Conservation (phyloP, 768 basidiomycete species). For the Phanerochaete carnosa region DNA sequence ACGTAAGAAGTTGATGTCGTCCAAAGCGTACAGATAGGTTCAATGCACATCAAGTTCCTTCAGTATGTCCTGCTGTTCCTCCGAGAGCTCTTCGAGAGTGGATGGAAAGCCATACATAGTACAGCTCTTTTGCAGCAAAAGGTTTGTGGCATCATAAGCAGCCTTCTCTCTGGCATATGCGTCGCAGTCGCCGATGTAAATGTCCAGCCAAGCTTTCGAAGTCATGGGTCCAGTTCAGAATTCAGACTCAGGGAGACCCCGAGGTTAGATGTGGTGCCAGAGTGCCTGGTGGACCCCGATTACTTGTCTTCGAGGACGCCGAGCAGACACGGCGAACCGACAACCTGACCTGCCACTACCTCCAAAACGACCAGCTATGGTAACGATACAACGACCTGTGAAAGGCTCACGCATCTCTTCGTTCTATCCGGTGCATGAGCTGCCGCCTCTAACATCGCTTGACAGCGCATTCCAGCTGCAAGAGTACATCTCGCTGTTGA, state of each 20-base stretch:
- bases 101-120: constrained; percentile 41
- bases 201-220: constrained; percentile 34
- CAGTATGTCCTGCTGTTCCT: constrained; percentile 41
- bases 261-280: neutral
- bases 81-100: constrained; percentile 35
- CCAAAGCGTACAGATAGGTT: neutral
- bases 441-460: constrained; percentile 68
- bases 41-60: constrained; percentile 31
- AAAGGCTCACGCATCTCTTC: constrained; percentile 77
- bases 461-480: constrained; percentile 94
- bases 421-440: constrained; percentile 72
- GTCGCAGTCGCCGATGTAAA: constrained; percentile 37
- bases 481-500: constrained; percentile 89
- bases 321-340: neutral
- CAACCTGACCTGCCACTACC: neutral
- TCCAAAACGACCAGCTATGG: neutral
- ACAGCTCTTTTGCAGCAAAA: constrained; percentile 35
- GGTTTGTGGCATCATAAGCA: constrained; percentile 30
- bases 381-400: constrained; percentile 51
- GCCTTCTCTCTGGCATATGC: constrained; percentile 22
- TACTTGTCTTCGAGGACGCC: neutral
- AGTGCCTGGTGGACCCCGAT: neutral
- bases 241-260: neutral
- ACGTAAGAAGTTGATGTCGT: neutral
- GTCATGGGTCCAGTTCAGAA: neutral